These are phyloP conservation scores for Populus nigra DNA, from an alignment of 345 rosid species.

Conservation along the genomic window DNA sequence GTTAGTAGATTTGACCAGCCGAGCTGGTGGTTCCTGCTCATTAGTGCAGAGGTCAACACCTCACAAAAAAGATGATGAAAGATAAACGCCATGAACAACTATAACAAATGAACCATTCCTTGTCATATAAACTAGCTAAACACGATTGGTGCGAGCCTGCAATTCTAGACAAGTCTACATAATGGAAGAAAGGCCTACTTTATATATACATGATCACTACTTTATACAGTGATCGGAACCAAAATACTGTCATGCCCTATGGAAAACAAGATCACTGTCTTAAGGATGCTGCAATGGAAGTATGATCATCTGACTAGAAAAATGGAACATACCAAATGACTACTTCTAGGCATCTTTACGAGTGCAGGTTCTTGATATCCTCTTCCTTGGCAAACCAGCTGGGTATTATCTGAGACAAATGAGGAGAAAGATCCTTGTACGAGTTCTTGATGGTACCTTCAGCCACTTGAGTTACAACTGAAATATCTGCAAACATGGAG, in stretches of 20 bases:
- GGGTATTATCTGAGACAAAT: slow-evolving; percentile 38
- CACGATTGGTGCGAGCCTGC: neutral
- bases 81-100: no score
- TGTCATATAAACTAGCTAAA: neutral
- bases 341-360: slow-evolving; percentile 12
- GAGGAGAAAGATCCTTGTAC: slow-evolving; percentile 47
- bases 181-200: slow-evolving; percentile 5
- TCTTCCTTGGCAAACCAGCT: slow-evolving; percentile 52
- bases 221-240: no score
- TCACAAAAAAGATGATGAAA: neutral
- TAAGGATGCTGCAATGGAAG: neutral
- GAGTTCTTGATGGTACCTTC: slow-evolving; percentile 53
- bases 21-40: no score
- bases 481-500: slow-evolving; percentile 36
- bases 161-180: neutral
- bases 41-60: neutral
- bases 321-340: neutral
- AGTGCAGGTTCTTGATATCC: slow-evolving; percentile 34
- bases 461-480: slow-evolving; percentile 46
- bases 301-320: no score
- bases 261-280: neutral
- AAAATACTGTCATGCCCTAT: neutral
- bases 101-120: no score
- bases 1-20: no score
- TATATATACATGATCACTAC: slow-evolving; percentile 8